Conservation (phyloP, 148 eudicot genomes). For the Selenicereus undatus region DNA sequence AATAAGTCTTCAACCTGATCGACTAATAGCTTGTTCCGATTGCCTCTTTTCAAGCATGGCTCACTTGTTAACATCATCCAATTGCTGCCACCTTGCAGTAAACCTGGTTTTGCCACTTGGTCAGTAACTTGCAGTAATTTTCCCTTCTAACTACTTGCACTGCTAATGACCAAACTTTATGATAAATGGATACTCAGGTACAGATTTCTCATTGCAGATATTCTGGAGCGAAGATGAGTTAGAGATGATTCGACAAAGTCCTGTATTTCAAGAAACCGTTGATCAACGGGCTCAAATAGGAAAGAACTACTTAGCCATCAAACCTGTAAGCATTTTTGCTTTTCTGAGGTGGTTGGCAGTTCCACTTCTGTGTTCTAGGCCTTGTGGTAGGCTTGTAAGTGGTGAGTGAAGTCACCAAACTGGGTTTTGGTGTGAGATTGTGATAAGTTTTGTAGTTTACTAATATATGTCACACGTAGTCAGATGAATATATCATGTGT, state of each 20-base stretch:
- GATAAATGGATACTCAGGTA: neutral
- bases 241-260: constrained; percentile 63
- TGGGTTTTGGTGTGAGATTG: too few species aligned
- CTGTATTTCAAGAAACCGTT: constrained; percentile 49
- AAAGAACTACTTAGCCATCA: constrained; percentile 45
- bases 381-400: too few species aligned
- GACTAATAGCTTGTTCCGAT: too few species aligned
- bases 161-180: neutral
- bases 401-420: too few species aligned
- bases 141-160: neutral
- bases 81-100: too few species aligned
- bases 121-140: neutral
- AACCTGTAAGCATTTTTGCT: constrained; percentile 38
- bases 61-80: too few species aligned
- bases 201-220: constrained; percentile 37
- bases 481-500: too few species aligned
- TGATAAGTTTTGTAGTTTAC: too few species aligned
- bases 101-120: neutral
- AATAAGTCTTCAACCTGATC: too few species aligned
- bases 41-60: too few species aligned
- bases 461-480: too few species aligned
- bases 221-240: constrained; percentile 69
- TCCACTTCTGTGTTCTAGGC: neutral
- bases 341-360: neutral
- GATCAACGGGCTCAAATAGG: constrained; percentile 41